phyloP scores from a whole-genome alignment of 441 rosid genomes.

The Breynia disticha region DNA sequence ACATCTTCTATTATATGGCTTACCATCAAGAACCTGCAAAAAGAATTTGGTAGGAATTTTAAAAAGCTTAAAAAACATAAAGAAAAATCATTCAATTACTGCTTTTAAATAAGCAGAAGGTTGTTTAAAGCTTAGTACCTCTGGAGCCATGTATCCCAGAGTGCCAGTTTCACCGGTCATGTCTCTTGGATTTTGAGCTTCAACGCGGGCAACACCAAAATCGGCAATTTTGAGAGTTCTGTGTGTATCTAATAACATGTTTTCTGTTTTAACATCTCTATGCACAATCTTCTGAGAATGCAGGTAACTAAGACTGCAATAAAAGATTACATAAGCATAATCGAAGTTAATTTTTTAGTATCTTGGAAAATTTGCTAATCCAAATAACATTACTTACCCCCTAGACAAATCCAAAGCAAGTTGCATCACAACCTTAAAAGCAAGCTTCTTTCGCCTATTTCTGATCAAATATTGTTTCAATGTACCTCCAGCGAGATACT shows the following conservation, averaged over 20 bases:
- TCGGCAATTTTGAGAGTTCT: constrained; percentile 75
- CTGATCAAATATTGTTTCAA: constrained; percentile 57
- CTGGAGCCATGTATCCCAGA: constrained; percentile 95
- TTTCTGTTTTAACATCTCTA: constrained; percentile 91
- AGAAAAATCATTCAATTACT: too few relatives aligned
- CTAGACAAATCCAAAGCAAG: constrained; percentile 79
- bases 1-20: constrained; percentile 85
- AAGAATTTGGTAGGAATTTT: neutral
- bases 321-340: constrained; percentile 10
- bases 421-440: constrained; percentile 59
- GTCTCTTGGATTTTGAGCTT: constrained; percentile 80
- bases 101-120: too few relatives aligned
- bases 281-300: constrained; percentile 87
- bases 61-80: too few relatives aligned
- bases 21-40: constrained; percentile 77
- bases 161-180: constrained; percentile 99
- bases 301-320: constrained; percentile 75
- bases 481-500: constrained; percentile 72
- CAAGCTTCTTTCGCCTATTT: constrained; percentile 61
- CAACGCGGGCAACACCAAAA: constrained; percentile 93
- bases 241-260: constrained; percentile 56
- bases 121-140: constrained; percentile 32
- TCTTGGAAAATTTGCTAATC: neutral
- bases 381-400: constrained; percentile 34
- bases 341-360: neutral